These are phyloP conservation scores for Russula earlei DNA, from an alignment of 768 basidiomycete genomes.

Conservation along the genomic window DNA sequence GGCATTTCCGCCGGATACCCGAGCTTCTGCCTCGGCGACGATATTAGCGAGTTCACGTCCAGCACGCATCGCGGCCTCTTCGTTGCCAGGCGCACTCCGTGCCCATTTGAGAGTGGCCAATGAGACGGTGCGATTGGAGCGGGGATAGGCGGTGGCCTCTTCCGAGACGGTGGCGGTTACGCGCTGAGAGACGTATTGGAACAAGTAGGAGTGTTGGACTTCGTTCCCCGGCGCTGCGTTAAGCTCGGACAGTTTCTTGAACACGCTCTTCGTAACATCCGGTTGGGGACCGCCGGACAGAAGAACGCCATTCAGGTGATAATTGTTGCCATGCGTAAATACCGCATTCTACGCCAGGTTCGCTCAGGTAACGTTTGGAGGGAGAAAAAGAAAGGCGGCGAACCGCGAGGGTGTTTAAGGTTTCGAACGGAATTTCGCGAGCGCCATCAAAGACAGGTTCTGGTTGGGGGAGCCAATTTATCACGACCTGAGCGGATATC, in stretches of 20 bases:
- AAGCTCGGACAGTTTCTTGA: background rate
- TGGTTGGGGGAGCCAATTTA: constrained; percentile 15
- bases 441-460: constrained; percentile 35
- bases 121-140: constrained; percentile 22
- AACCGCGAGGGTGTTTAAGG: constrained; percentile 35
- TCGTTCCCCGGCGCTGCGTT: background rate
- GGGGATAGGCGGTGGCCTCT: constrained; percentile 5
- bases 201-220: constrained; percentile 28
- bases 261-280: background rate
- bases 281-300: background rate
- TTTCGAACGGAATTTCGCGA: constrained; percentile 39
- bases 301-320: constrained; percentile 36
- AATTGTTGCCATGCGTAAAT: constrained; percentile 29
- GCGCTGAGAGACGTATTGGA: constrained; percentile 35
- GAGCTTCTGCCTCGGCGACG: background rate
- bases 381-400: background rate
- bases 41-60: constrained; percentile 1
- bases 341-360: constrained; percentile 28
- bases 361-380: no score
- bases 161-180: constrained; percentile 27
- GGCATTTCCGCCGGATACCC: background rate
- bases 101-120: background rate
- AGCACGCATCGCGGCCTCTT: background rate
- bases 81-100: background rate
- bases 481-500: no score